Conservation (phyloP, 805 yeast species). For the Ogataea parapolymorpha region DNA sequence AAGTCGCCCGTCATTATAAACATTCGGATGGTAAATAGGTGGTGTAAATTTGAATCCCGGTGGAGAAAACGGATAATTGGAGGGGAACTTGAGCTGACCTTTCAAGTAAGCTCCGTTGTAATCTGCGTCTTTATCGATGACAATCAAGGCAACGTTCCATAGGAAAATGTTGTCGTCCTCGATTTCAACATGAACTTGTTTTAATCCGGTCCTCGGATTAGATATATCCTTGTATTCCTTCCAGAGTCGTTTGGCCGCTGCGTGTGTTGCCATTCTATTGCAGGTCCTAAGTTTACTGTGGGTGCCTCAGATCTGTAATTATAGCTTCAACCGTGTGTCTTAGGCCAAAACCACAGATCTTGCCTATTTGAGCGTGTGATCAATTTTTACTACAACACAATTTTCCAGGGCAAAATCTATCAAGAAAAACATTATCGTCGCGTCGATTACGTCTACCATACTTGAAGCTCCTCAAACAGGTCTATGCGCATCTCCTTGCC, state of each 20-base stretch:
- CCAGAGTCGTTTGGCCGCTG: conserved; percentile 75
- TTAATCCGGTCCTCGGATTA: conserved; percentile 73
- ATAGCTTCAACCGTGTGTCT: conserved; percentile 3
- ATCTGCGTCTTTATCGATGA: conserved; percentile 81
- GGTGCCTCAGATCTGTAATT: neutral
- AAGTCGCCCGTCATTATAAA: conserved; percentile 88
- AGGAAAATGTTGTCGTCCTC: conserved; percentile 58
- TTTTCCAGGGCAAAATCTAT: conserved; percentile 9
- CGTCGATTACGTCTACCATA: conserved; percentile 39
- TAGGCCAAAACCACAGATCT: conserved; percentile 5
- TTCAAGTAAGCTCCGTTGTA: conserved; percentile 94
- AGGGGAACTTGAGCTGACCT: conserved; percentile 90
- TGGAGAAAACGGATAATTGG: conserved; percentile 88
- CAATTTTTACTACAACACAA: conserved; percentile 6
- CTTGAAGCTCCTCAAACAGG: conserved; percentile 54
- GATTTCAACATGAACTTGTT: conserved; percentile 37
- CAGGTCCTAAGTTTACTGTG: neutral
- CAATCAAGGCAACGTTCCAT: conserved; percentile 91
- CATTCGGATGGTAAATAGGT: conserved; percentile 94
- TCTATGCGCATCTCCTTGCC: conserved; percentile 42
- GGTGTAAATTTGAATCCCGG: conserved; percentile 94
- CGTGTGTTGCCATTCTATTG: conserved; percentile 30
- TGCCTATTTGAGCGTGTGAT: conserved; percentile 13
- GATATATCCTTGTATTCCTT: conserved; percentile 93
- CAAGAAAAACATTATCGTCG: conserved; percentile 4